Conservation (phyloP, 306 rosid genomes). For the Prunus mume region DNA sequence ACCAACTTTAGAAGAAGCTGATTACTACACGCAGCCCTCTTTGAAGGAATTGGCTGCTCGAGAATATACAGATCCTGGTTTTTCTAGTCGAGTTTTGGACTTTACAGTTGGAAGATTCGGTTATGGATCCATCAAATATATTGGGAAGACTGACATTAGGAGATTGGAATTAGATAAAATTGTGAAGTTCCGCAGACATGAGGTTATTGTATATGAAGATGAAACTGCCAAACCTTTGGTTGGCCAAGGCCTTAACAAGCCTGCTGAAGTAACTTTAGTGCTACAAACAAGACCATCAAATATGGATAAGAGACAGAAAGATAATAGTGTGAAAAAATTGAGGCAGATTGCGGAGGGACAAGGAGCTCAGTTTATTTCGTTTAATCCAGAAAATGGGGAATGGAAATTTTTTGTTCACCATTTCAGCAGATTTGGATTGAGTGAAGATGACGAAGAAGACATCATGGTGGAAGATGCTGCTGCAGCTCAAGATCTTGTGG, state of each 20-base stretch:
- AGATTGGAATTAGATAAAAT: slow-evolving; percentile 53
- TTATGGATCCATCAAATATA: slow-evolving; percentile 71
- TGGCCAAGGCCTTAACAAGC: slow-evolving; percentile 86
- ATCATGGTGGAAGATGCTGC: slow-evolving; percentile 55
- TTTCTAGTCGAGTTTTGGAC: slow-evolving; percentile 56
- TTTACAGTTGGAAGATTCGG: slow-evolving; percentile 77
- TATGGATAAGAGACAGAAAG: slow-evolving; percentile 31
- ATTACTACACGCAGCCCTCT: slow-evolving; percentile 62
- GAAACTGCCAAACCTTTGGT: slow-evolving; percentile 66
- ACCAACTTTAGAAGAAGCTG: slow-evolving; percentile 47
- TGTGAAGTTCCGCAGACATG: slow-evolving; percentile 67
- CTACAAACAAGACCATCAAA: slow-evolving; percentile 36
- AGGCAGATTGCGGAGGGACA: slow-evolving; percentile 56
- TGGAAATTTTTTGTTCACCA: slow-evolving; percentile 85
- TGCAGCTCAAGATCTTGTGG: slow-evolving; percentile 37
- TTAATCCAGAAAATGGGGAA: slow-evolving; percentile 57
- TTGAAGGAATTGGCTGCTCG: slow-evolving; percentile 36
- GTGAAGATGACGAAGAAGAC: slow-evolving; percentile 83
- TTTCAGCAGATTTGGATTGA: slow-evolving; percentile 94
- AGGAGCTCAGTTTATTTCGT: slow-evolving; percentile 74
- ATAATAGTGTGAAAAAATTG: slow-evolving; percentile 43
- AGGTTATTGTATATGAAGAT: slow-evolving; percentile 64
- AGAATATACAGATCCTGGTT: slow-evolving; percentile 53
- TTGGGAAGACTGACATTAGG: slow-evolving; percentile 67
- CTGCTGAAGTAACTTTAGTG: slow-evolving; percentile 85